A percentile compares a stretch with the other conserved stretches of the same genome.
Evolutionary conservation across 2,329 filamentous ascomycete genomes (phyloP).

Genomic region (Paecilomyces sp.): DNA sequence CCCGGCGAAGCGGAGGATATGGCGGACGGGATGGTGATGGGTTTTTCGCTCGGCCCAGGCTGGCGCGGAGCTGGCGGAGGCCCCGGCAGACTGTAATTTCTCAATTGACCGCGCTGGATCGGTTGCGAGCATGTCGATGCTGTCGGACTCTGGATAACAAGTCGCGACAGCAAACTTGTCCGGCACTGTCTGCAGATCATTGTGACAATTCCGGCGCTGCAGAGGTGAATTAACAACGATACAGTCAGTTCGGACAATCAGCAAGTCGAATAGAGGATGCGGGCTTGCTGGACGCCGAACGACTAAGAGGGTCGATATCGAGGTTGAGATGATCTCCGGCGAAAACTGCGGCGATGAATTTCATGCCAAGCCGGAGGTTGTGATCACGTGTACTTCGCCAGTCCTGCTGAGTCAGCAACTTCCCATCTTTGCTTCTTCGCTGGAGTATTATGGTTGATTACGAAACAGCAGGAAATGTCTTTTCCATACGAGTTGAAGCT

Average conservation of each 20-base stretch:
- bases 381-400: background rate
- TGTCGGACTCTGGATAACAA: slow-evolving; percentile 23
- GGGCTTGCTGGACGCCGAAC: background rate
- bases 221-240: background rate
- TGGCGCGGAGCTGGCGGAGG: slow-evolving; percentile 26
- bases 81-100: slow-evolving; percentile 25
- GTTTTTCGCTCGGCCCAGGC: slow-evolving; percentile 17
- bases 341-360: background rate
- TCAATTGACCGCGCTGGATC: slow-evolving; percentile 21
- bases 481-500: no score
- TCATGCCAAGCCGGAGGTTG: background rate
- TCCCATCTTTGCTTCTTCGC: background rate
- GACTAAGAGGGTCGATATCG: background rate
- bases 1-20: slow-evolving; percentile 33
- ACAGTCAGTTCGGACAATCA: background rate
- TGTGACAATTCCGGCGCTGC: slow-evolving; percentile 4
- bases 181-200: slow-evolving; percentile 39
- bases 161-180: slow-evolving; percentile 30
- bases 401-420: background rate
- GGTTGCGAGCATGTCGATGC: slow-evolving; percentile 20
- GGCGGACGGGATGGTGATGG: slow-evolving; percentile 25
- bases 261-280: background rate
- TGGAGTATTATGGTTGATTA: no score
- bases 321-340: background rate
- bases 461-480: no score